phyloP scores from a whole-genome alignment of 1,139 yeast genomes.

The Saccharomyces hybrid region DNA sequence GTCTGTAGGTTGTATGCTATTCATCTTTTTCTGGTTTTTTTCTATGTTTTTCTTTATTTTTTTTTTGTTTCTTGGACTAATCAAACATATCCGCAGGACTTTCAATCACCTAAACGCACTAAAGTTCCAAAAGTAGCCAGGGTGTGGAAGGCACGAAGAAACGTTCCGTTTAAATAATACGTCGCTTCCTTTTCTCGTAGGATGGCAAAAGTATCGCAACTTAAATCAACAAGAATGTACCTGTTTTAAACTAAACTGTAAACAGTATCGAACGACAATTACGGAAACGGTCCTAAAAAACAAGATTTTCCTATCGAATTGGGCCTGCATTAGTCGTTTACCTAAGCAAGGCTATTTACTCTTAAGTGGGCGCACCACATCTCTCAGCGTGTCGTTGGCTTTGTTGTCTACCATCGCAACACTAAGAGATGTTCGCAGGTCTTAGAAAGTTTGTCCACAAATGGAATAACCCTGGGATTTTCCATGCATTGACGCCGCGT shows the following conservation, averaged over 20 bases:
- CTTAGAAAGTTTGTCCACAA: neutral
- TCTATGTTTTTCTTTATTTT: neutral
- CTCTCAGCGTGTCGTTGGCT: neutral
- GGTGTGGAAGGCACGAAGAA: neutral
- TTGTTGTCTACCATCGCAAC: neutral
- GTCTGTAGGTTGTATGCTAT: neutral
- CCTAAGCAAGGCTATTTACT: neutral
- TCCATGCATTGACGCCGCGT: neutral
- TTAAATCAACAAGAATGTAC: neutral
- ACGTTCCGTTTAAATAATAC: neutral
- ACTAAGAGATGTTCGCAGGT: neutral
- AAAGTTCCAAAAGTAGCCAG: neutral
- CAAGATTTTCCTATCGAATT: neutral
- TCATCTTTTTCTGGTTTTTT: neutral
- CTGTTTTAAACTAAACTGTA: neutral
- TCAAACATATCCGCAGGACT: neutral
- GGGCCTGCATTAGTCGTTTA: neutral
- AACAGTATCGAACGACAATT: neutral
- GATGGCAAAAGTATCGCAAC: neutral
- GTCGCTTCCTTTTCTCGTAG: neutral
- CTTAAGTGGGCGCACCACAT: neutral
- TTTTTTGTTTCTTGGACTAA: neutral
- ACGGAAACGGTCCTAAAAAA: neutral
- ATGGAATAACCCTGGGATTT: neutral
- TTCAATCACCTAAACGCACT: neutral